phyloP scores from a whole-genome alignment of 2,329 filamentous ascomycete genomes.

The Ophiosphaerella herpotricha region DNA sequence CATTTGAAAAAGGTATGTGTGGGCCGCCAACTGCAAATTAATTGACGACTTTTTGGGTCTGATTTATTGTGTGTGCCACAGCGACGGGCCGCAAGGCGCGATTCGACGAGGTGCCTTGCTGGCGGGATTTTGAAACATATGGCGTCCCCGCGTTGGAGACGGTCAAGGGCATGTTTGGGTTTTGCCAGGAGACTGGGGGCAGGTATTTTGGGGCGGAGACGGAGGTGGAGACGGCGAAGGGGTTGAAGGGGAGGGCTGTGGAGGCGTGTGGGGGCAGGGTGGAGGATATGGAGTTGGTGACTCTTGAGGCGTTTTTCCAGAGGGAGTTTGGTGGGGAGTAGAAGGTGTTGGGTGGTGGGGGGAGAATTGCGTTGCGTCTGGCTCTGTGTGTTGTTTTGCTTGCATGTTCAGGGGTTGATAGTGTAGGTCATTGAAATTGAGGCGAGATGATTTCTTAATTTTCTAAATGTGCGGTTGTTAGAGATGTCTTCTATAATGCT shows the following conservation, averaged over 20 bases:
- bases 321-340: conserved; percentile 5
- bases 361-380: too few species aligned
- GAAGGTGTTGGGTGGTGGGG: too few species aligned
- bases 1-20: conserved; percentile 42
- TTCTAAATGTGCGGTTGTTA: background rate
- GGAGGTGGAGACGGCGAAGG: conserved; percentile 15
- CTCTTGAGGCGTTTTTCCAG: conserved; percentile 9
- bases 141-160: conserved; percentile 24
- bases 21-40: too few species aligned
- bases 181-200: conserved; percentile 24
- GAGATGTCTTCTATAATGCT: too few species aligned
- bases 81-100: conserved; percentile 23
- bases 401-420: too few species aligned
- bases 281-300: conserved; percentile 5
- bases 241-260: conserved; percentile 22
- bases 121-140: conserved; percentile 21
- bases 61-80: background rate
- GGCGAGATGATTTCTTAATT: too few species aligned
- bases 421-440: too few species aligned
- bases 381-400: too few species aligned
- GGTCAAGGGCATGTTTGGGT: conserved; percentile 26
- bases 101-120: conserved; percentile 19
- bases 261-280: conserved; percentile 17
- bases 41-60: too few species aligned
- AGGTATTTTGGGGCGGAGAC: conserved; percentile 25